Percentiles rank a stretch among this genome's conserved stretches.
These are phyloP conservation scores for Centrapalus pauciflorus DNA, from an alignment of 129 eudicot genomes.

Conservation along the genomic window DNA sequence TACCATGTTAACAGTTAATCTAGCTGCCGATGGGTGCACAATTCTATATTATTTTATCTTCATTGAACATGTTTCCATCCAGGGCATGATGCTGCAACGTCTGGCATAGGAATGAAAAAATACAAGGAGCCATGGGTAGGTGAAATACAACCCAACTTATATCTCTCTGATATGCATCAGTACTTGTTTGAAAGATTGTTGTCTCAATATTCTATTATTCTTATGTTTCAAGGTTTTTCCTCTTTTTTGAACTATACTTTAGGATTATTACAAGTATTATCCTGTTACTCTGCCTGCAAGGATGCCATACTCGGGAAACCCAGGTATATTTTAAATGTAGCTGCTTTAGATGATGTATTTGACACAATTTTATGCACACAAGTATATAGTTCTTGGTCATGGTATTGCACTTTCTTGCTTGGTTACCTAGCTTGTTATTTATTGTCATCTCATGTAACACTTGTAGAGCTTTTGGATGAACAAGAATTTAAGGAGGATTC, in stretches of 20 bases:
- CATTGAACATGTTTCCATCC: constrained; percentile 10
- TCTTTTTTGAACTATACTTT: constrained; percentile 15
- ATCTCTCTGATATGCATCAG: background rate
- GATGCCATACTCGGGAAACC: constrained; percentile 88
- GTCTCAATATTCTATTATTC: background rate
- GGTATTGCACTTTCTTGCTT: background rate
- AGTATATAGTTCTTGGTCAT: background rate
- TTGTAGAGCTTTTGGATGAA: constrained; percentile 57
- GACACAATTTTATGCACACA: background rate
- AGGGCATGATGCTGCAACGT: constrained; percentile 29
- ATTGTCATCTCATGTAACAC: constrained; percentile 5
- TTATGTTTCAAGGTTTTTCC: background rate
- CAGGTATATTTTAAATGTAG: constrained; percentile 43
- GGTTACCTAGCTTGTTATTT: background rate
- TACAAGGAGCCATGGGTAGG: constrained; percentile 97
- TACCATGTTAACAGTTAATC: background rate
- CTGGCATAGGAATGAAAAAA: constrained; percentile 39
- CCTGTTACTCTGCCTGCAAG: constrained; percentile 83
- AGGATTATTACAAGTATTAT: constrained; percentile 74
- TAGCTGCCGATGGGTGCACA: background rate
- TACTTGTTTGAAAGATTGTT: background rate
- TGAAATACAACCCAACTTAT: constrained; percentile 1
- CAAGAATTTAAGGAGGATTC: constrained; percentile 63
- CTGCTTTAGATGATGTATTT: background rate
- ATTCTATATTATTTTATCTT: background rate